These are phyloP conservation scores for Penicillium sp. DNA, from an alignment of 2,329 filamentous ascomycete genomes.

Conservation along the genomic window DNA sequence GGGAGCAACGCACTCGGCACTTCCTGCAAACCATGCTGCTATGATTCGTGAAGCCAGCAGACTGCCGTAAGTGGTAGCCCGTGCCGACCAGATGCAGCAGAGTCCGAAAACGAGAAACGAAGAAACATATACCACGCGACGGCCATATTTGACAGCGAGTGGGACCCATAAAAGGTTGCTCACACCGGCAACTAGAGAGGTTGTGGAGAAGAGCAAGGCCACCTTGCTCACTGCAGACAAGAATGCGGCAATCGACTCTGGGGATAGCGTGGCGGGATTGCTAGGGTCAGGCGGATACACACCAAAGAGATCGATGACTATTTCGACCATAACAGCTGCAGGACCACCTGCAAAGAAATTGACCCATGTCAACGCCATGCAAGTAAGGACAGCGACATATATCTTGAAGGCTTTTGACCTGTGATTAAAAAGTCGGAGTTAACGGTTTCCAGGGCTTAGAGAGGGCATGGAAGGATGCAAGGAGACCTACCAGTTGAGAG, in stretches of 20 bases:
- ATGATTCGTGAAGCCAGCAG: slow-evolving; percentile 25
- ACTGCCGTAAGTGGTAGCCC: slow-evolving; percentile 36
- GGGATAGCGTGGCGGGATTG: neutral
- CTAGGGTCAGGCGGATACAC: neutral
- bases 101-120: slow-evolving; percentile 35
- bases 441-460: too few species aligned
- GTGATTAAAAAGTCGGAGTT: neutral
- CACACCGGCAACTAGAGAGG: slow-evolving; percentile 55
- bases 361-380: slow-evolving; percentile 57
- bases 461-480: neutral
- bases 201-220: slow-evolving; percentile 60
- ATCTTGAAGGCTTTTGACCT: slow-evolving; percentile 9
- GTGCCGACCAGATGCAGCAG: slow-evolving; percentile 40
- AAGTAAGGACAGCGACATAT: slow-evolving; percentile 8
- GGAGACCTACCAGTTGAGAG: slow-evolving; percentile 11
- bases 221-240: slow-evolving; percentile 31
- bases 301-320: slow-evolving; percentile 54
- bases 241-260: neutral
- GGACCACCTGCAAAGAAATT: slow-evolving; percentile 63
- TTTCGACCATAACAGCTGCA: slow-evolving; percentile 55
- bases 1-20: slow-evolving; percentile 55
- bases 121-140: slow-evolving; percentile 33
- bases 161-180: slow-evolving; percentile 46
- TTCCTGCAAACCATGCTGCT: slow-evolving; percentile 55
- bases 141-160: slow-evolving; percentile 41